phyloP scores from a whole-genome alignment of 345 rosid genomes.

The Aegle marmelos region DNA sequence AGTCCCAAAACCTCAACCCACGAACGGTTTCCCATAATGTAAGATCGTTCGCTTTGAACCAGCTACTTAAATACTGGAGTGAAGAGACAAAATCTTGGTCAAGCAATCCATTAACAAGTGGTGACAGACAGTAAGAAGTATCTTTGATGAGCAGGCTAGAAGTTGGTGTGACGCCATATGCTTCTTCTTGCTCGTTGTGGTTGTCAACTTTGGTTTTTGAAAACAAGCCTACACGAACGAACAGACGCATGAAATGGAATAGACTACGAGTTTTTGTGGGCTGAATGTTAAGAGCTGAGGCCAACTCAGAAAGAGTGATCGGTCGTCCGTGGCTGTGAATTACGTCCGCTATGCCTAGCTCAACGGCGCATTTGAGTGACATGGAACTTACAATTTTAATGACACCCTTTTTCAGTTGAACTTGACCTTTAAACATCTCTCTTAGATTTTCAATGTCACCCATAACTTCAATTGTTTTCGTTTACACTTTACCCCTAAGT shows the following conservation, averaged over 20 bases:
- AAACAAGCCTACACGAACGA: constrained; percentile 44
- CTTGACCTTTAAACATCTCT: constrained; percentile 40
- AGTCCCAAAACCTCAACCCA: constrained; percentile 17
- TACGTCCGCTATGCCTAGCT: constrained; percentile 41
- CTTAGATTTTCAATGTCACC: not conserved
- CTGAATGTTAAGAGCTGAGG: constrained; percentile 29
- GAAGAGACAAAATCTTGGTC: constrained; percentile 26
- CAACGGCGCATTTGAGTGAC: constrained; percentile 45
- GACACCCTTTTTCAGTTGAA: constrained; percentile 32
- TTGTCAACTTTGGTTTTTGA: constrained; percentile 3
- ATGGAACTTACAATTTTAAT: constrained; percentile 39
- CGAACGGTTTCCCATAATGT: constrained; percentile 6
- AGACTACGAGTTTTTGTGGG: constrained; percentile 24
- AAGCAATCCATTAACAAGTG: constrained; percentile 28
- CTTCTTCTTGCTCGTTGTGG: constrained; percentile 1
- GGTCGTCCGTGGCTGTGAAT: constrained; percentile 37
- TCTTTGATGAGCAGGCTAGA: constrained; percentile 36
- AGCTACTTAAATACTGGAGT: constrained; percentile 28
- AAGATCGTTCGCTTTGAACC: constrained; percentile 20
- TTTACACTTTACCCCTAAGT: no score
- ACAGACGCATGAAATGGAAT: constrained; percentile 40
- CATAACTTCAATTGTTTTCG: not conserved
- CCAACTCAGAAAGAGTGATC: constrained; percentile 39
- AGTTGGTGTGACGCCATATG: constrained; percentile 33
- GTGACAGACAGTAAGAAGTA: constrained; percentile 26